Conservation (phyloP, 1,139 yeast species). For the Blastobotrys buckinghamii region DNA sequence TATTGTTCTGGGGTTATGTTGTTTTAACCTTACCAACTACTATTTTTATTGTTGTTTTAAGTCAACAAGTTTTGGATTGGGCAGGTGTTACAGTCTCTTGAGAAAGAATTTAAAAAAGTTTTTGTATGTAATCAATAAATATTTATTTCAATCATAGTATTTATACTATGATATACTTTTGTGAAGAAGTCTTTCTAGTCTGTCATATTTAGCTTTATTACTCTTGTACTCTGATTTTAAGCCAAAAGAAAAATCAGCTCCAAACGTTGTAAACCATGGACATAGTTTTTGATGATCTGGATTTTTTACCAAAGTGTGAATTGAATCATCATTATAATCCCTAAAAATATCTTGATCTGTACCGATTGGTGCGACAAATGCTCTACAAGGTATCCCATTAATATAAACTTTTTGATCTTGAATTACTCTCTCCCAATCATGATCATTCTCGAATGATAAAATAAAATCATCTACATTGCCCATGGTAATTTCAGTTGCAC, state of each 20-base stretch:
- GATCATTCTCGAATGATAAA: slow-evolving; percentile 6
- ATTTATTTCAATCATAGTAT: background rate
- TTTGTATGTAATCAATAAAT: background rate
- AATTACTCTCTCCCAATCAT: slow-evolving; percentile 12
- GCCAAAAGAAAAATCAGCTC: slow-evolving; percentile 1
- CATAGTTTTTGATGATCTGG: background rate
- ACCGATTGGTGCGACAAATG: slow-evolving; percentile 16
- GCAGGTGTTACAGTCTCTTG: slow-evolving; percentile 28
- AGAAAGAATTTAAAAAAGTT: background rate
- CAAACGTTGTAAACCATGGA: slow-evolving; percentile 9
- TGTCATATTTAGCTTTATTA: background rate
- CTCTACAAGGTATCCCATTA: slow-evolving; percentile 10
- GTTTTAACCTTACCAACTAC: slow-evolving; percentile 74
- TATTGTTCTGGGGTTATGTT: slow-evolving; percentile 82
- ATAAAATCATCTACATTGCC: slow-evolving; percentile 13
- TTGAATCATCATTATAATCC: slow-evolving; percentile 7
- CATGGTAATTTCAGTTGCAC: slow-evolving; percentile 10
- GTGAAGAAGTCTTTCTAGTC: background rate
- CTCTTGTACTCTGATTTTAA: background rate
- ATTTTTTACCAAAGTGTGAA: background rate
- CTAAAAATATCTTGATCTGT: slow-evolving; percentile 14
- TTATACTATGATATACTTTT: background rate
- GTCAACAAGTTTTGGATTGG: slow-evolving; percentile 60
- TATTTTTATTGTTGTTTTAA: slow-evolving; percentile 60
- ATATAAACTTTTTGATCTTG: slow-evolving; percentile 12